Percentiles rank a stretch among this genome's conserved stretches.
These are phyloP conservation scores for Digitaria exilis DNA, from an alignment of 202 grass and related monocot genomes.

Conservation along the genomic window DNA sequence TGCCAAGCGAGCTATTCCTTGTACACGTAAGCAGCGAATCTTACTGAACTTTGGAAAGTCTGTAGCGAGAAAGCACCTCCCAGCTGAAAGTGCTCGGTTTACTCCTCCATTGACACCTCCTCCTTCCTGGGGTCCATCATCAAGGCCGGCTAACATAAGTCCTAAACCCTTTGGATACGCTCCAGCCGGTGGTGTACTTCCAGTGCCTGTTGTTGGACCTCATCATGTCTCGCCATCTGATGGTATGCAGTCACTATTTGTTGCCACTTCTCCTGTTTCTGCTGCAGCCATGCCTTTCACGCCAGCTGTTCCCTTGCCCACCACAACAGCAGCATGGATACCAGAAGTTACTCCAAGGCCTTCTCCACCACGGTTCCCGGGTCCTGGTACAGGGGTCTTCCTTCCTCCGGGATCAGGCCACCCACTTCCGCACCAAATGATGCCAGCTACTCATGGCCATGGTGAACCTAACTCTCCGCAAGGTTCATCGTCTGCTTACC, in stretches of 20 bases:
- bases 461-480: constrained; percentile 32
- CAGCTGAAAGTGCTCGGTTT: constrained; percentile 36
- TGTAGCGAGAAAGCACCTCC: constrained; percentile 51
- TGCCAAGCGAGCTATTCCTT: constrained; percentile 79
- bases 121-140: constrained; percentile 58
- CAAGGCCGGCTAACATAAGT: constrained; percentile 57
- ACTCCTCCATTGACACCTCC: constrained; percentile 53
- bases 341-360: constrained; percentile 56
- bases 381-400: constrained; percentile 92
- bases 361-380: constrained; percentile 43
- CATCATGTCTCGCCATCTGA: constrained; percentile 50
- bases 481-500: constrained; percentile 17
- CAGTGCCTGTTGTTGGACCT: constrained; percentile 51
- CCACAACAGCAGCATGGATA: constrained; percentile 51
- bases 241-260: constrained; percentile 68
- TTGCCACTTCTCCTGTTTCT: constrained; percentile 53
- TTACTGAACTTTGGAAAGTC: constrained; percentile 89
- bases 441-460: constrained; percentile 37
- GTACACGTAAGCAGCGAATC: constrained; percentile 60
- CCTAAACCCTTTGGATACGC: constrained; percentile 67
- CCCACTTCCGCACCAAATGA: constrained; percentile 43
- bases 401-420: constrained; percentile 75
- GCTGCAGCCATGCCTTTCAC: constrained; percentile 52
- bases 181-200: constrained; percentile 40
- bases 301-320: constrained; percentile 46